phyloP scores from a whole-genome alignment of 148 eudicot species.

The Limonium bicolor region DNA sequence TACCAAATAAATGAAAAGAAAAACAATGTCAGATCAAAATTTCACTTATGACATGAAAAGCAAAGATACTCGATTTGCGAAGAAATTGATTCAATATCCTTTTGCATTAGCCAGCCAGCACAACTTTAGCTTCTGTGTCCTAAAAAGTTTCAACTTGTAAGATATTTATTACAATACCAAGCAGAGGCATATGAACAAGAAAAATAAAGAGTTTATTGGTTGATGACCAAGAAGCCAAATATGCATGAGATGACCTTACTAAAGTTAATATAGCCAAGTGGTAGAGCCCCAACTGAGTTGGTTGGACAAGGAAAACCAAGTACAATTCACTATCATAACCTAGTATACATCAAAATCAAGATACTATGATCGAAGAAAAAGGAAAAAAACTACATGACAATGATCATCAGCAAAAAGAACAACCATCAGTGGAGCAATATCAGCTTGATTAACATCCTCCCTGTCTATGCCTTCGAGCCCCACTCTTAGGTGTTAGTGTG shows the following conservation, averaged over 20 bases:
- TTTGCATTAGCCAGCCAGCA: slow-evolving; percentile 86
- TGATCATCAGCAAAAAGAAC: no score
- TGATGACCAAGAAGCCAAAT: not conserved
- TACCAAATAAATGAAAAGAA: not conserved
- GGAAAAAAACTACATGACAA: slow-evolving; percentile 5
- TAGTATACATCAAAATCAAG: no score
- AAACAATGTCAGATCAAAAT: no score
- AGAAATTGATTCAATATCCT: slow-evolving; percentile 79
- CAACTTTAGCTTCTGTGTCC: slow-evolving; percentile 89
- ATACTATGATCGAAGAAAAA: slow-evolving; percentile 9
- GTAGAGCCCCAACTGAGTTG: slow-evolving; percentile 87
- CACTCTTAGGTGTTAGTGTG: slow-evolving; percentile 71
- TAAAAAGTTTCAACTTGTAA: slow-evolving; percentile 20
- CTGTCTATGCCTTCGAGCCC: slow-evolving; percentile 84
- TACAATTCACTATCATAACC: slow-evolving; percentile 68
- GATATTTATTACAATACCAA: not conserved
- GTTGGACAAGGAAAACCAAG: slow-evolving; percentile 89
- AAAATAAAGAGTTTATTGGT: not conserved
- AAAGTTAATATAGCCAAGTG: slow-evolving; percentile 54
- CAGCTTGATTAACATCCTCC: slow-evolving; percentile 98
- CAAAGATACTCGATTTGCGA: slow-evolving; percentile 82
- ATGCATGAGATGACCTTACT: slow-evolving; percentile 26
- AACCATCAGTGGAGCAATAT: slow-evolving; percentile 96
- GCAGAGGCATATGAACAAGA: not conserved
- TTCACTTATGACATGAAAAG: no score